Evolutionary conservation across 2,329 filamentous ascomycete species (phyloP), one percentile per base, ranked within the genome.

Genomic region (Trichophyton equinum): DNA sequence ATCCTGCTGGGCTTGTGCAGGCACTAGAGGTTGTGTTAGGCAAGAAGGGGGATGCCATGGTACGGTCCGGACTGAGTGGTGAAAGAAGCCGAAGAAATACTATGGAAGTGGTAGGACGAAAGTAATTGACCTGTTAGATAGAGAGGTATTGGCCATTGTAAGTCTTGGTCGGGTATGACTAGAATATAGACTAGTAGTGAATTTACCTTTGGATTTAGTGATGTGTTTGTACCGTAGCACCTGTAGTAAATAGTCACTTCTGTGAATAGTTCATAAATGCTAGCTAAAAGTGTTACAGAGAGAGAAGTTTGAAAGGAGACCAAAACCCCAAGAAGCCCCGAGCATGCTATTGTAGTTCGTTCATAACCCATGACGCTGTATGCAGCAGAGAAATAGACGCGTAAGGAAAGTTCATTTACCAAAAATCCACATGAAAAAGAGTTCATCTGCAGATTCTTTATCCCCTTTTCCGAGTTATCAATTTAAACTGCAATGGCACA

Each of bases 11-110:
- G 0, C 73, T 96, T 64, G 78, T 80, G 2, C 86, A 90, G 71
- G 87, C 89, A 1, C 73, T 96, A 47, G 87, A 91, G 73, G 85
- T 85, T 0, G 86, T 95, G 7, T 77, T 95, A 61, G 89, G 89
- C 0, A 83, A 78, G 63, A 80, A 81, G 58, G 75, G 76, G n/a
- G 82, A 84, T 70, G 73, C 75, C 1, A 78, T 79, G 70, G 70
- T 74, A 36, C 67, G 74, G 57, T 73, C 72, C 8, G 71, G 67
- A 3, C 42, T 71, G 11, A 71, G 70, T 11, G 71, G 66, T 47
- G 79, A 77, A 27, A 71, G 75, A 64, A 81, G 77, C 66, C 75
- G 84, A 66, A 75, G 84, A 63, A 86, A 87, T 73, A 87, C 84
- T 0, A 68, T 84, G 58, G 64, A 65, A 33, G 63, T 25, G 20